Percentiles rank a stretch among this genome's conserved stretches.
Conservation (phyloP, 1,139 yeast species). For the Citeromyces hawaiiensis region DNA sequence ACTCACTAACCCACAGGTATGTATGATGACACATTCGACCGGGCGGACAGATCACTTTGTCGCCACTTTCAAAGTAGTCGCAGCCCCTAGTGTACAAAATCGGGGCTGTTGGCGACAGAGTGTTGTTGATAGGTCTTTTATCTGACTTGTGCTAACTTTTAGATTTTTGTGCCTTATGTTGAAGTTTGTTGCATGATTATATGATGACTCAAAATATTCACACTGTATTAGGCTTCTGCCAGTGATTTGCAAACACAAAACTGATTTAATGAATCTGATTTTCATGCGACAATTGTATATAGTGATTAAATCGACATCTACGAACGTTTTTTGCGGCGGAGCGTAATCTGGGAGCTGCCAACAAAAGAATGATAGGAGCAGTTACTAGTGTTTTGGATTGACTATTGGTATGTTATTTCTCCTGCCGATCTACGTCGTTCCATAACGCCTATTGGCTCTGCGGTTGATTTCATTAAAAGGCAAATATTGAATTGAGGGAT, state of each 20-base stretch:
- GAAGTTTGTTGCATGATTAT: constrained; percentile 14
- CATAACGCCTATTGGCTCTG: too few relatives aligned
- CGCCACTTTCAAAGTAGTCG: constrained; percentile 42
- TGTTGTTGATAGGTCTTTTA: constrained; percentile 24
- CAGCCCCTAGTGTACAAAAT: constrained; percentile 51
- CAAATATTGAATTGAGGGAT: too few relatives aligned
- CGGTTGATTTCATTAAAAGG: too few relatives aligned
- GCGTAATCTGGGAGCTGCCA: too few relatives aligned
- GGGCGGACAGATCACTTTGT: constrained; percentile 62
- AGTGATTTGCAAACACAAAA: constrained; percentile 22
- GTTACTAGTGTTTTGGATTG: too few relatives aligned
- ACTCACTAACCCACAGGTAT: constrained; percentile 7
- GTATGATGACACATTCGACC: constrained; percentile 57
- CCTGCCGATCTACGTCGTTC: too few relatives aligned
- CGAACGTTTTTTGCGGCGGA: too few relatives aligned
- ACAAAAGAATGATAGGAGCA: too few relatives aligned
- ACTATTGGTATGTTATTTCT: too few relatives aligned
- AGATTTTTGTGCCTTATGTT: constrained; percentile 1
- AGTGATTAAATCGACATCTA: not conserved
- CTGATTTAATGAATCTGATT: constrained; percentile 77
- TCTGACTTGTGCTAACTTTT: not conserved
- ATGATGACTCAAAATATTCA: constrained; percentile 15
- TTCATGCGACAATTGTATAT: not conserved
- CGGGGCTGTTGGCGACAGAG: constrained; percentile 46
- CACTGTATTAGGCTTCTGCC: constrained; percentile 20